Evolutionary conservation across 345 rosid genomes (phyloP).

Genomic region (Citrus sp.): DNA sequence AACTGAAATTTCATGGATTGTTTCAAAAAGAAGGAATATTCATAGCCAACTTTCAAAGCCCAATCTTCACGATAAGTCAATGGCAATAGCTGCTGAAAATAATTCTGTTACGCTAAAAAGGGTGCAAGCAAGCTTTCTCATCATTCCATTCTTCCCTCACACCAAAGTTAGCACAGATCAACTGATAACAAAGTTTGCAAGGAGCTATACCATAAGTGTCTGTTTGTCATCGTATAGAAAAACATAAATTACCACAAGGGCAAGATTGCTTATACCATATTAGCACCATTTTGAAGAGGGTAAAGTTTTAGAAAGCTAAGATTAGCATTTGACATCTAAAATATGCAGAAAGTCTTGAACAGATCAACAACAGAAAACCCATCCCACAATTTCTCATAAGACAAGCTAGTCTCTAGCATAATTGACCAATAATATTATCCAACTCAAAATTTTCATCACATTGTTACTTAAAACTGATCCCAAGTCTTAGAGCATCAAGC

Average conservation of each 20-base stretch:
- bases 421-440: background rate
- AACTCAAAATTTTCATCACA: background rate
- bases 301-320: background rate
- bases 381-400: background rate
- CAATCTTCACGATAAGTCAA: background rate
- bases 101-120: background rate
- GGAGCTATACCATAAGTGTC: background rate
- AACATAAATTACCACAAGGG: background rate
- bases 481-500: slow-evolving; percentile 22
- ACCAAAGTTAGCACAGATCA: background rate
- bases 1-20: background rate
- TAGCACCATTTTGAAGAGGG: background rate
- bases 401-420: background rate
- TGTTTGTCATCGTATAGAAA: background rate
- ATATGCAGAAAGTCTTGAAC: background rate
- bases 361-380: background rate
- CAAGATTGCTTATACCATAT: background rate
- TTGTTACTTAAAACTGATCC: slow-evolving; percentile 11
- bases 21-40: background rate
- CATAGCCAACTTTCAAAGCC: background rate
- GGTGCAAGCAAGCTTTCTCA: background rate
- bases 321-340: background rate
- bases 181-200: background rate
- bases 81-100: background rate
- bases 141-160: background rate